A percentile compares a stretch with the other conserved stretches of the same genome.
Evolutionary conservation across 1,284 basidiomycete species (phyloP).

Genomic region (Pseudozyma flocculosa): DNA sequence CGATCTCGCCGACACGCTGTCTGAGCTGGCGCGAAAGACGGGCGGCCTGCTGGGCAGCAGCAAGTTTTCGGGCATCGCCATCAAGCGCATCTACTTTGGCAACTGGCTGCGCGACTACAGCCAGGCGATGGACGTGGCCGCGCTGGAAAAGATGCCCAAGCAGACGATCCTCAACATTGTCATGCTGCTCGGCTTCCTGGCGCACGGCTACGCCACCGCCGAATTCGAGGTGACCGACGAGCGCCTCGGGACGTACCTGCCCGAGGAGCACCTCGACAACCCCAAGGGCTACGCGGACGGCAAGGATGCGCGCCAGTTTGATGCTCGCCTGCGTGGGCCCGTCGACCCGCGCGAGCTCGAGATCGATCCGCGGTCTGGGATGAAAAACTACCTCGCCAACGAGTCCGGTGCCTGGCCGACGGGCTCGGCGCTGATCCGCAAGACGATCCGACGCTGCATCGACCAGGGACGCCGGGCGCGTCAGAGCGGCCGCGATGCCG

Average conservation of each 20-base stretch:
- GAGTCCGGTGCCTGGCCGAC: conserved; percentile 77
- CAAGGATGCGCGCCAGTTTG: conserved; percentile 72
- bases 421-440: conserved; percentile 76
- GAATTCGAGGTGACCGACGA: conserved; percentile 90
- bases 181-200: conserved; percentile 65
- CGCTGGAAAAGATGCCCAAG: conserved; percentile 58
- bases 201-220: conserved; percentile 62
- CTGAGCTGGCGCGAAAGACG: conserved; percentile 42
- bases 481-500: conserved; percentile 63
- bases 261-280: conserved; percentile 75
- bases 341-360: conserved; percentile 78
- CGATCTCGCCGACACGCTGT: conserved; percentile 48
- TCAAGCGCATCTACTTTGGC: conserved; percentile 55
- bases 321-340: conserved; percentile 75
- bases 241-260: conserved; percentile 81
- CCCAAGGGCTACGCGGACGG: conserved; percentile 66
- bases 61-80: conserved; percentile 53
- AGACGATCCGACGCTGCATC: conserved; percentile 72
- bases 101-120: conserved; percentile 51
- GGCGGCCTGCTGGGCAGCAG: conserved; percentile 37
- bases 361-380: conserved; percentile 80
- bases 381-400: conserved; percentile 96
- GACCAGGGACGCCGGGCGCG: conserved; percentile 65
- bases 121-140: conserved; percentile 65
- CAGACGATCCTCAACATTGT: conserved; percentile 82